Percentiles rank a stretch among this genome's conserved stretches.
Conservation (phyloP, 305 asterid genomes). For the Salvia sclarea region DNA sequence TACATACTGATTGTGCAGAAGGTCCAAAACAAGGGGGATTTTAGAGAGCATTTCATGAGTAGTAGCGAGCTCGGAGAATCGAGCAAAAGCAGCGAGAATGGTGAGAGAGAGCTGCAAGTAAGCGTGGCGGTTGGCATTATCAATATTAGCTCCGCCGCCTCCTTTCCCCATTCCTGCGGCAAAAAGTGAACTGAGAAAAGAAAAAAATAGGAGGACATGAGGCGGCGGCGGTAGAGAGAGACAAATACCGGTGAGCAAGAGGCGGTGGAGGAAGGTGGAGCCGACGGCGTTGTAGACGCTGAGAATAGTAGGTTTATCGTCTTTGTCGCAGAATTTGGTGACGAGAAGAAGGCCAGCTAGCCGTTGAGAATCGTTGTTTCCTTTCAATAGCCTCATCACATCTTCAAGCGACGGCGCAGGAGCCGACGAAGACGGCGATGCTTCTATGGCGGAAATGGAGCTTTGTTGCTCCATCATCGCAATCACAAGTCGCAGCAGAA, state of each 20-base stretch:
- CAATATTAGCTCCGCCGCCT: constrained; percentile 27
- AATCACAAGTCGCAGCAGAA: background rate
- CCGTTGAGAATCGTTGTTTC: constrained; percentile 78
- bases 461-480: constrained; percentile 23
- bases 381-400: constrained; percentile 62
- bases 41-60: constrained; percentile 57
- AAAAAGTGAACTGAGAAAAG: background rate
- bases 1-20: constrained; percentile 55
- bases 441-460: constrained; percentile 26
- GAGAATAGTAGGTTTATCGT: constrained; percentile 60
- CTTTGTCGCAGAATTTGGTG: constrained; percentile 69
- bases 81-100: constrained; percentile 68
- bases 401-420: constrained; percentile 51
- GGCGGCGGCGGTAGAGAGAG: background rate
- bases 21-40: constrained; percentile 61
- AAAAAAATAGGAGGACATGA: background rate
- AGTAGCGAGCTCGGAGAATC: constrained; percentile 75
- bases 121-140: constrained; percentile 51
- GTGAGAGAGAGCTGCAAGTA: constrained; percentile 75
- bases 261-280: constrained; percentile 72
- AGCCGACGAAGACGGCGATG: constrained; percentile 28
- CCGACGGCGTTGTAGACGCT: constrained; percentile 66
- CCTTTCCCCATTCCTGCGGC: constrained; percentile 57
- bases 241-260: constrained; percentile 64
- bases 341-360: constrained; percentile 81